These are phyloP conservation scores for Elsinoe perseae DNA, from an alignment of 2,329 filamentous ascomycete species.

Conservation along the genomic window DNA sequence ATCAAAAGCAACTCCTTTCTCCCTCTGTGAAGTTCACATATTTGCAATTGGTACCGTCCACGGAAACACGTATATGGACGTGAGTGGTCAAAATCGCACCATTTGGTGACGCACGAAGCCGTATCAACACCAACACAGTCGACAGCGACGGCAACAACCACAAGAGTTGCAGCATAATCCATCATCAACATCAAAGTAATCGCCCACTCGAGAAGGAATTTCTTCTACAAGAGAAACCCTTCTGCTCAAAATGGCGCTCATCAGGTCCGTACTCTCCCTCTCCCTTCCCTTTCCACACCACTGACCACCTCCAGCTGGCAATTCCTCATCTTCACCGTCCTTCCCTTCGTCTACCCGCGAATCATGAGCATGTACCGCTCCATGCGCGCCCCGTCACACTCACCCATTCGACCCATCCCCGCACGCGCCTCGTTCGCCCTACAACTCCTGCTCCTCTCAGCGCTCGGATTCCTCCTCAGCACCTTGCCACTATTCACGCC, in stretches of 20 bases:
- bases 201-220: too few relatives aligned
- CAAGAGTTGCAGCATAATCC: not conserved
- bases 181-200: not conserved
- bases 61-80: not conserved
- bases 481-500: constrained; percentile 62
- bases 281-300: not conserved
- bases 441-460: constrained; percentile 51
- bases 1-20: not conserved
- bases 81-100: not conserved
- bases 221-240: not conserved
- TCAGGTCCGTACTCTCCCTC: not conserved
- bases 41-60: not conserved
- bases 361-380: constrained; percentile 58
- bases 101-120: not conserved
- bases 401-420: constrained; percentile 49
- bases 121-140: not conserved
- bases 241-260: not conserved
- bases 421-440: constrained; percentile 49
- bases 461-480: constrained; percentile 48
- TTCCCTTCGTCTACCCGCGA: constrained; percentile 63
- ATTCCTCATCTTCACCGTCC: constrained; percentile 49
- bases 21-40: not conserved
- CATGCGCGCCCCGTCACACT: constrained; percentile 35
- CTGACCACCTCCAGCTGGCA: constrained; percentile 32
- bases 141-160: not conserved